A percentile compares a stretch with the other conserved stretches of the same genome.
Evolutionary conservation across 2,329 filamentous ascomycete genomes (phyloP).

Genomic region (Cadophora sp.): DNA sequence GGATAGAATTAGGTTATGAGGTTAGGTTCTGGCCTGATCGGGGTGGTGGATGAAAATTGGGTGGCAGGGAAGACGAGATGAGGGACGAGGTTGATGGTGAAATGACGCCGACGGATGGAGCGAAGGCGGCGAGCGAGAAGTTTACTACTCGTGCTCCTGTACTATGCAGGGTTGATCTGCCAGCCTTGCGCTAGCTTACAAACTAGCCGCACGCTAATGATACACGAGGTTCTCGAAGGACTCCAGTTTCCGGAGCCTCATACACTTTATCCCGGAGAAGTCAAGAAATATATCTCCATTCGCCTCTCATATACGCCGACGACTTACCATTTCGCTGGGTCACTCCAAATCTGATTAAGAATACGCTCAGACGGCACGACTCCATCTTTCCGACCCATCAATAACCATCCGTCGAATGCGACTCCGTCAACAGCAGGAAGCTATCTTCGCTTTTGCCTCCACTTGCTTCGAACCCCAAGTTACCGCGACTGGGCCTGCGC

Average conservation of each 20-base stretch:
- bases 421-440: not conserved
- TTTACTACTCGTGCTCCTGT: not conserved
- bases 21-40: constrained; percentile 17
- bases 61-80: constrained; percentile 16
- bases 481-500: not conserved
- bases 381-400: not conserved
- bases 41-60: constrained; percentile 15
- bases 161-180: not conserved
- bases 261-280: not conserved
- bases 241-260: not conserved
- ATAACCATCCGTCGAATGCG: not conserved
- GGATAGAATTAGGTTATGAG: not conserved
- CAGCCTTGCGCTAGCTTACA: constrained; percentile 8
- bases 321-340: not conserved
- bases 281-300: not conserved
- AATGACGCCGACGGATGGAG: constrained; percentile 10
- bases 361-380: too few relatives aligned
- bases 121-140: constrained; percentile 6
- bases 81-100: constrained; percentile 16
- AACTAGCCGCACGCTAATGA: constrained; percentile 14
- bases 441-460: not conserved
- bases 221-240: constrained; percentile 7
- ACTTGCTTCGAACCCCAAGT: not conserved
- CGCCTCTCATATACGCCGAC: not conserved
- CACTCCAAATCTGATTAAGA: too few relatives aligned